A percentile compares a stretch with the other conserved stretches of the same genome.
These are phyloP conservation scores for Choanephora cucurbitarum DNA, from an alignment of 371 early-diverging fungal genomes.

Conservation along the genomic window DNA sequence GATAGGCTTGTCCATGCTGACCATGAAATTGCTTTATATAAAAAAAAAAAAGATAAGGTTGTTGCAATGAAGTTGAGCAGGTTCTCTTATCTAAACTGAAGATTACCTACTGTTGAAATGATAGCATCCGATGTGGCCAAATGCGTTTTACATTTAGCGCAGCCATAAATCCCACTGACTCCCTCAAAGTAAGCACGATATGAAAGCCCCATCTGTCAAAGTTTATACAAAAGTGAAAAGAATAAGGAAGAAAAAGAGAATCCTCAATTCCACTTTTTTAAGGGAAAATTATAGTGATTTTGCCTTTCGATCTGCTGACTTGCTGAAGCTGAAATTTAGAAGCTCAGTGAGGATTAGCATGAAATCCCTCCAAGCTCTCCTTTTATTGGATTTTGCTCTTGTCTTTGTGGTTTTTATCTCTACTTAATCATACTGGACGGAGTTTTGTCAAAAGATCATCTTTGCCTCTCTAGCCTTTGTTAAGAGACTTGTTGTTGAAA, in stretches of 20 bases:
- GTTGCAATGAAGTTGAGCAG: background rate
- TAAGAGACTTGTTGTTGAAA: too few relatives aligned
- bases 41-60: constrained; percentile 1
- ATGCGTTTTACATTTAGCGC: constrained; percentile 61
- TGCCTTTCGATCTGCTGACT: too few relatives aligned
- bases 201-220: constrained; percentile 12
- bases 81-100: background rate
- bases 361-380: too few relatives aligned
- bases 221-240: background rate
- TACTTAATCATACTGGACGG: too few relatives aligned
- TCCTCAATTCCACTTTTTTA: too few relatives aligned
- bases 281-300: too few relatives aligned
- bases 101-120: constrained; percentile 61
- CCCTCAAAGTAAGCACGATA: constrained; percentile 26
- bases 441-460: too few relatives aligned
- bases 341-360: too few relatives aligned
- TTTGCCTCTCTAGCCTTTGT: too few relatives aligned
- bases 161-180: constrained; percentile 10
- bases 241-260: background rate
- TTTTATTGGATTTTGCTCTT: too few relatives aligned
- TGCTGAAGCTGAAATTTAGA: too few relatives aligned
- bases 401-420: too few relatives aligned
- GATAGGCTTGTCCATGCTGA: constrained; percentile 65
- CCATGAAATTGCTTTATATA: constrained; percentile 62
- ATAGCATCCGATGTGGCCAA: constrained; percentile 66